These are phyloP conservation scores for Panellus pusillus DNA, from an alignment of 768 basidiomycete genomes.

Conservation along the genomic window DNA sequence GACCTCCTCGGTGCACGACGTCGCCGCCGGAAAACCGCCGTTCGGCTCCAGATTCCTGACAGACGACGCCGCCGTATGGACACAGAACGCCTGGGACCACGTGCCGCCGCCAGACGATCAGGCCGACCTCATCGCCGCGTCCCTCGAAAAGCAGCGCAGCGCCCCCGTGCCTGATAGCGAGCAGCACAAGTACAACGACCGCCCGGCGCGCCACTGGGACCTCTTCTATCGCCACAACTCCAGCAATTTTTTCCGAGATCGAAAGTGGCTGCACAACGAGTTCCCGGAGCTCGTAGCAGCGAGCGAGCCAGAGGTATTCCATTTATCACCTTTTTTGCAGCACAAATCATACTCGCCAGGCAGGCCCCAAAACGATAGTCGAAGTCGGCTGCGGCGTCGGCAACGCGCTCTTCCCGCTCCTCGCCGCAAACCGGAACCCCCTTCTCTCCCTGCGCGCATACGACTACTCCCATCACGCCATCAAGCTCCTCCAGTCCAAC, in stretches of 20 bases:
- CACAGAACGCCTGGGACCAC: constrained; percentile 90
- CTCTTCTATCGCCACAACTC: constrained; percentile 87
- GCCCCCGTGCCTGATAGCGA: constrained; percentile 77
- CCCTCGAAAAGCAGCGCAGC: constrained; percentile 67
- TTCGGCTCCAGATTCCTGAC: constrained; percentile 81
- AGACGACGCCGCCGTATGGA: constrained; percentile 73
- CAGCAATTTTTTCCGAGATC: constrained; percentile 90
- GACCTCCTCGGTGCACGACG: constrained; percentile 69
- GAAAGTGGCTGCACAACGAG: constrained; percentile 96
- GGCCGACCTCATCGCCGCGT: constrained; percentile 64
- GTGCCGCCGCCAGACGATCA: constrained; percentile 85
- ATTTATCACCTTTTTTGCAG: background rate
- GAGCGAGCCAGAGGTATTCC: constrained; percentile 58
- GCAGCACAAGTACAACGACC: constrained; percentile 68
- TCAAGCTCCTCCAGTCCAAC: constrained; percentile 87
- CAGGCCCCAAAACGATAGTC: constrained; percentile 72
- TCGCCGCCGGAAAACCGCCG: constrained; percentile 54
- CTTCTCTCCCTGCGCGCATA: constrained; percentile 73
- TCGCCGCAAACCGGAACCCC: constrained; percentile 82
- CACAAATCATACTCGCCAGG: constrained; percentile 43
- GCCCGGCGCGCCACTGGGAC: constrained; percentile 81
- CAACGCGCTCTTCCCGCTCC: constrained; percentile 90
- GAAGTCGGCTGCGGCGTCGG: constrained; percentile 97
- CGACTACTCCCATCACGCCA: constrained; percentile 88
- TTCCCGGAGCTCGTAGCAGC: constrained; percentile 85